Base-by-base conservation (phyloP, 1,284 basidiomycete genomes). In the Blastosporella zonata region DNA sequence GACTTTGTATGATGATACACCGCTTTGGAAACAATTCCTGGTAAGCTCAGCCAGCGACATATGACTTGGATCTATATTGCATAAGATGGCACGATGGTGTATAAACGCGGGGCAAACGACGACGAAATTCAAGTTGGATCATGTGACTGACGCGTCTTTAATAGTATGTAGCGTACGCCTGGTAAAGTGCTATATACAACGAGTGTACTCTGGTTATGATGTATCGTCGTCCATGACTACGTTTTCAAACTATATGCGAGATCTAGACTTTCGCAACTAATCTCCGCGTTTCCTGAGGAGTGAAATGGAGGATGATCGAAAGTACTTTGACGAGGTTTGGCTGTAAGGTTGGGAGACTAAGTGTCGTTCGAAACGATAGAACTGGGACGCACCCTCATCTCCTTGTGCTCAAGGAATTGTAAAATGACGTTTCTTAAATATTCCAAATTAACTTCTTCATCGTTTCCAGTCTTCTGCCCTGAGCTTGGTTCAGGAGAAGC, bases 391-490 rank as follows among this genome's bases (percentile, higher is more conserved):
- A 68, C 66, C 58, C 65, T 63, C 65, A 73, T 73, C 52, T 71
- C 70, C 51, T 72, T 71, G 52, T 72, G 67, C 43, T 71, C 69
- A 23, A 73, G 58, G 71, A 97, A 97, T 65, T 97, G 94, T 36
- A 97, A 64, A 45, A 97, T 91, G 27, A 97, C 90, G 67, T 97
- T 97, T 52, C 94, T 78, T 29, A 97, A 70, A 68, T 97, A 97
- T 69, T 97, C 94, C n/a, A 95, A 73, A 62, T 95, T 97, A 50
- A 97, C 79, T 54, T 95, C 93, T 60, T 95, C 93, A 21, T 93
- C 89, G n/a, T 78, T 76, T 40, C 71, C 70, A 29, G 46, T 55
- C 6, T 59, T 59, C 3, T 62, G 48, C 17, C 73, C 62, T 4
- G 71, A 64, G n/a, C 65, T 65, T 5, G 74, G 69, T 20, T 70